Conservation (phyloP, 2,329 filamentous ascomycete species). For the Aspergillus hortae region DNA sequence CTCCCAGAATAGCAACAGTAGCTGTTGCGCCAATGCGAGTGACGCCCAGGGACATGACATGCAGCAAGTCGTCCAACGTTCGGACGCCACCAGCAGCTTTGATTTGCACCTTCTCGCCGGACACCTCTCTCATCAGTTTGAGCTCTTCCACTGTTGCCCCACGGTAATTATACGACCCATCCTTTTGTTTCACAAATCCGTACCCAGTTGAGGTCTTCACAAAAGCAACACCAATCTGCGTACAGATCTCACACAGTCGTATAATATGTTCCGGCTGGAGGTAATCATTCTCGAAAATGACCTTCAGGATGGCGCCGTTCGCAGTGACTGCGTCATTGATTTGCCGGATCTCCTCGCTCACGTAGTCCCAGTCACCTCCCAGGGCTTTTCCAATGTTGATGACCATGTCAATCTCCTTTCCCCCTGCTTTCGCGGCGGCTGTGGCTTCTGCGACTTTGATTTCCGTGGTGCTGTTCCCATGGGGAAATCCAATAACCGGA, state of each 20-base stretch:
- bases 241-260: conserved; percentile 55
- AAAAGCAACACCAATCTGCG: conserved; percentile 50
- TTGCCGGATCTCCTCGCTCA: conserved; percentile 48
- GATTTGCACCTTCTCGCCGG: conserved; percentile 47
- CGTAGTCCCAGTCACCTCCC: conserved; percentile 56
- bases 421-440: conserved; percentile 48
- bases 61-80: conserved; percentile 55
- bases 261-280: conserved; percentile 50
- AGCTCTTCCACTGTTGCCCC: conserved; percentile 53
- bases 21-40: conserved; percentile 56
- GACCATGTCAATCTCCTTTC: conserved; percentile 58
- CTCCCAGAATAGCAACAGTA: conserved; percentile 53
- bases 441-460: conserved; percentile 55
- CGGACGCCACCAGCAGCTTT: conserved; percentile 59
- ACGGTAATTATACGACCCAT: conserved; percentile 52
- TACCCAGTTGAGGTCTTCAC: conserved; percentile 62
- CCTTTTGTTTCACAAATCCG: conserved; percentile 55
- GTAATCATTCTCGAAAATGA: conserved; percentile 63
- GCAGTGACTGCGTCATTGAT: conserved; percentile 49
- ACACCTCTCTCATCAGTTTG: conserved; percentile 51
- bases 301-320: conserved; percentile 51
- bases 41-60: conserved; percentile 53
- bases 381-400: conserved; percentile 58
- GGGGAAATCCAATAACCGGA: conserved; percentile 59
- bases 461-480: conserved; percentile 54